Evolutionary conservation across 371 early-diverging fungal species (phyloP).

Genomic region (Mucor sp.): DNA sequence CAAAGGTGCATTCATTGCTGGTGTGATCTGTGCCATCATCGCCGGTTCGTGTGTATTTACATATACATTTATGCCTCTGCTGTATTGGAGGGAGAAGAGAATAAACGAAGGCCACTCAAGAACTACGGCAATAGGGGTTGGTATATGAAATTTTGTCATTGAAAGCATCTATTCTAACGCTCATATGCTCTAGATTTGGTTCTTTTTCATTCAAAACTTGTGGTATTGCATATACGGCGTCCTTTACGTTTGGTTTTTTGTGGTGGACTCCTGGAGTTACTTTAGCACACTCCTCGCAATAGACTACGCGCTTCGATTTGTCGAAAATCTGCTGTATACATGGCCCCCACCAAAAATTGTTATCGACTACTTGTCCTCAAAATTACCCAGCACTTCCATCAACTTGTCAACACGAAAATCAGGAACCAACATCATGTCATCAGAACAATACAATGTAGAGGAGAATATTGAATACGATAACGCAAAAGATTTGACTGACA

Average conservation of each 20-base stretch:
- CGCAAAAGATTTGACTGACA: neutral
- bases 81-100: constrained; percentile 18
- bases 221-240: constrained; percentile 16
- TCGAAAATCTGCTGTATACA: constrained; percentile 15
- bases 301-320: constrained; percentile 13
- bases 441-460: constrained; percentile 13
- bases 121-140: constrained; percentile 24
- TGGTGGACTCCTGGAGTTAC: constrained; percentile 8
- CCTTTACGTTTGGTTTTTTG: constrained; percentile 25
- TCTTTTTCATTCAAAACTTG: constrained; percentile 13
- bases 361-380: constrained; percentile 6
- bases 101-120: constrained; percentile 6
- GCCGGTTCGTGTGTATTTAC: constrained; percentile 10
- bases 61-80: constrained; percentile 20
- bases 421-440: constrained; percentile 1
- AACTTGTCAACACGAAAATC: constrained; percentile 8
- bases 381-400: neutral
- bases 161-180: neutral
- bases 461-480: neutral
- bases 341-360: constrained; percentile 17
- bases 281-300: constrained; percentile 10
- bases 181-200: constrained; percentile 17
- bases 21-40: constrained; percentile 8
- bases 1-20: constrained; percentile 5
- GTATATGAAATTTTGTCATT: neutral